Evolutionary conservation across 179 eudicot genomes (phyloP), one percentile per base, ranked within the genome.

Genomic region (Dionaea muscipula): DNA sequence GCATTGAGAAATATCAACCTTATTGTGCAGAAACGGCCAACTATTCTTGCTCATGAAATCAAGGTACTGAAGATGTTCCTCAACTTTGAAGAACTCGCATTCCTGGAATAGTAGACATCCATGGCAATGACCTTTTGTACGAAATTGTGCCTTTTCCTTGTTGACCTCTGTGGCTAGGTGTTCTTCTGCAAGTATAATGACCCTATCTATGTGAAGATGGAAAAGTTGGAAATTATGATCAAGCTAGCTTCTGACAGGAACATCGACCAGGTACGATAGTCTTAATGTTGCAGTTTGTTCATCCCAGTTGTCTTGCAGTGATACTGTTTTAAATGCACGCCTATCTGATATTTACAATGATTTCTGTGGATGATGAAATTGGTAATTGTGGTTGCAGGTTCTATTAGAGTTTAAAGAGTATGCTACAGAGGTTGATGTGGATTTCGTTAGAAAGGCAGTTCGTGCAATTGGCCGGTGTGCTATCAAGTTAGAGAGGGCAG

Each of bases 401-500:
- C 62, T 91, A 38, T 67, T 91, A 78, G 98, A 91, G 83, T 91
- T 91, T 59, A 91, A 91, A 75, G 98, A 91, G 71, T 86, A 91
- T 63, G 98, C 95, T 38, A 86, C 98, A n/a, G 98, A 91, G 72
- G 98, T 91, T 25, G 98, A 91, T 77, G 95, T 91, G 28, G 98
- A 91, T 68, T 91, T 91, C 72, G 98, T 91, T 46, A 84, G 98
- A 62, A 91, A 87, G 76, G 94, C 95, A 61, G 98, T 91, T 27
- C 95, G 95, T 67, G 98, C 98, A 24, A 91, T 91, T 70, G 98
- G 98, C 55, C 88, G 98, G 6, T 91, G 98, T 72, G 98, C 98
- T 62, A 91, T 91, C 72, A 91, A 91, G 75, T 72, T 91, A 41
- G 98, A 91, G 83, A 86, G 98, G 69, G 98, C 98, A 25, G 95